phyloP scores from a whole-genome alignment of 768 basidiomycete species.

The Auriscalpium vulgare region DNA sequence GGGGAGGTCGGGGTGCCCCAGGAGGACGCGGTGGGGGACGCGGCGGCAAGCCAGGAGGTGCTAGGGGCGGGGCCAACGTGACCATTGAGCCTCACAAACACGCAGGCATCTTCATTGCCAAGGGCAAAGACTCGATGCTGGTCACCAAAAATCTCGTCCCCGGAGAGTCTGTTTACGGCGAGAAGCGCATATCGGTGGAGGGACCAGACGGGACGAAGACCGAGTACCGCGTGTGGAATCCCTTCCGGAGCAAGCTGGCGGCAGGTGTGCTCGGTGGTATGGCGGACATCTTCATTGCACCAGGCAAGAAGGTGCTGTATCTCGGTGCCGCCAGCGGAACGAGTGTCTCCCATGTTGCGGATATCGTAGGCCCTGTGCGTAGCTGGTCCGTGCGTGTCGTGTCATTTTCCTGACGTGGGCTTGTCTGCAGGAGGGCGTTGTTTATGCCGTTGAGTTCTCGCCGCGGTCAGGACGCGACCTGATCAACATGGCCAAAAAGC shows the following conservation, averaged over 20 bases:
- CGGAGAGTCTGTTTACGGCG: slow-evolving; percentile 96
- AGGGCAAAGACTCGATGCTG: slow-evolving; percentile 93
- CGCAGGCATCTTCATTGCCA: slow-evolving; percentile 91
- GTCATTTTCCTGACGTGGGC: slow-evolving; percentile 11
- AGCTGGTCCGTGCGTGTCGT: background rate
- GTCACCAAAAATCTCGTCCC: slow-evolving; percentile 98
- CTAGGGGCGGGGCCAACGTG: slow-evolving; percentile 77
- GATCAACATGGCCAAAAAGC: slow-evolving; percentile 98
- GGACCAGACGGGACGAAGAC: slow-evolving; percentile 73
- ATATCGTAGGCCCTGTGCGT: slow-evolving; percentile 92
- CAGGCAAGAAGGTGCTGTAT: slow-evolving; percentile 94
- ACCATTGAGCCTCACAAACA: slow-evolving; percentile 95
- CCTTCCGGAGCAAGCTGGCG: slow-evolving; percentile 93
- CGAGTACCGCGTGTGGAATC: slow-evolving; percentile 99
- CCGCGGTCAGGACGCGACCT: slow-evolving; percentile 93
- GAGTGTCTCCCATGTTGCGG: slow-evolving; percentile 96
- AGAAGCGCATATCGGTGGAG: slow-evolving; percentile 92
- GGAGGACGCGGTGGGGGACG: slow-evolving; percentile 26
- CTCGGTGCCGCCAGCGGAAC: slow-evolving; percentile 97
- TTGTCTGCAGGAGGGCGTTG: slow-evolving; percentile 71
- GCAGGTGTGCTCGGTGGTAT: slow-evolving; percentile 95
- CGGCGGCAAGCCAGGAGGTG: slow-evolving; percentile 34
- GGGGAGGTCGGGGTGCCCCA: slow-evolving; percentile 28
- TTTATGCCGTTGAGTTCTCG: slow-evolving; percentile 99
- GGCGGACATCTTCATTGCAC: slow-evolving; percentile 86